A percentile compares a stretch with the other conserved stretches of the same genome.
Evolutionary conservation across 2,329 filamentous ascomycete species (phyloP).

Genomic region (Hymenoscyphus occultus): DNA sequence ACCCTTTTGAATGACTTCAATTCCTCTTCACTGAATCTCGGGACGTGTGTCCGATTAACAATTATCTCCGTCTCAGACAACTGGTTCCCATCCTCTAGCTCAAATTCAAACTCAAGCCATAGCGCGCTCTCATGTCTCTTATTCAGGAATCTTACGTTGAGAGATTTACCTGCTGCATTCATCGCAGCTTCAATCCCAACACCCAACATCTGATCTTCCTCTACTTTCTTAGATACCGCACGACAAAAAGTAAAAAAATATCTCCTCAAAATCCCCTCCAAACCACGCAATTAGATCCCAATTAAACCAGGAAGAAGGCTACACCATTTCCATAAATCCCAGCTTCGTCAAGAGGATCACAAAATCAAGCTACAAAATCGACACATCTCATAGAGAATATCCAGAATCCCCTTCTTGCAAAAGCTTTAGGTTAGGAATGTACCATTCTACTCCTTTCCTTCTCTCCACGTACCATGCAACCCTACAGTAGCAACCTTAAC

Average conservation of each 20-base stretch:
- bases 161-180: not conserved
- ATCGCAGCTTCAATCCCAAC: not conserved
- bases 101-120: not conserved
- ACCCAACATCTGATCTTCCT: not conserved
- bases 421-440: not conserved
- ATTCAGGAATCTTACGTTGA: not conserved
- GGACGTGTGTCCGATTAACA: not conserved
- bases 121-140: not conserved
- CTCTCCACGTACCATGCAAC: not conserved
- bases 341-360: not conserved
- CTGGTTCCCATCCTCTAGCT: not conserved
- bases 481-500: too few species aligned
- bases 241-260: not conserved
- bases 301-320: not conserved
- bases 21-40: not conserved
- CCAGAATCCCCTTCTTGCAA: not conserved
- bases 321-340: not conserved
- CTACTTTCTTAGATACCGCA: not conserved
- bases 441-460: not conserved
- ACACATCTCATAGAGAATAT: not conserved
- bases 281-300: not conserved
- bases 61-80: not conserved
- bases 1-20: not conserved
- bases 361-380: not conserved
- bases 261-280: not conserved